Evolutionary conservation across 23 red algal species (phyloP), one percentile per base, ranked within the genome.

Genomic region (Gracilaria gracilis): DNA sequence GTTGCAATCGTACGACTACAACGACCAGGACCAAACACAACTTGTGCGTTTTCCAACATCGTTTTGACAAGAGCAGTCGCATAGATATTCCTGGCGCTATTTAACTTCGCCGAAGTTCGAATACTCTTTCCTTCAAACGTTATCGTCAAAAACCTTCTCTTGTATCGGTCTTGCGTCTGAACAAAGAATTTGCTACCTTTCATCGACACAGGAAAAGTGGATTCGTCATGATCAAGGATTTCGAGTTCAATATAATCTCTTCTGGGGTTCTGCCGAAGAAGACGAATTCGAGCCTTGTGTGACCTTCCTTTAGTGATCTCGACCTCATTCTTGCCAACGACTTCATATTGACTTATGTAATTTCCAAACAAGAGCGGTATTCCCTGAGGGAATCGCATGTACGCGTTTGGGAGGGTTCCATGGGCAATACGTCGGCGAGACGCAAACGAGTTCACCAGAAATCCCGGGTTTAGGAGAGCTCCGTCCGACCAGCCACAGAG

Each of bases 281-380:
- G 54, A 69, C 64, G 6, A 69, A 69, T 69, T 37, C 31, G 25
- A 35, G 74, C 74, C 34, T 57, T 79, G 57, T 80, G 27, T 12
- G 51, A 61, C n/a, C 73, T 24, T 21, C 47, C 53, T 61, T 57
- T 72, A 1, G 54, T 65, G 36, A 90, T 90, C 64, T 90, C 73
- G 39, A 25, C 50, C 27, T 82, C n/a, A 34, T 51, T 27, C 2
- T 32, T 79, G 36, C 58, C 87, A 21, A 66, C 20, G 2, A 55
- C 21, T 35, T 67, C 32, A 50, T 49, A 79, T 6, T 28, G 57
- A 38, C 36, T 61, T 54, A 90, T 90, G 9, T 47, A 67, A 57
- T 90, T 90, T 77, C 75, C 87, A 70, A 81, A 81, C 32, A 90
- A 27, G 32, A 90, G 77, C 35, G 87, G 87, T 42, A 90, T 69